Percentiles rank a stretch among this genome's conserved stretches.
Evolutionary conservation across 2,329 filamentous ascomycete species (phyloP).

Genomic region (Microsporum canis): DNA sequence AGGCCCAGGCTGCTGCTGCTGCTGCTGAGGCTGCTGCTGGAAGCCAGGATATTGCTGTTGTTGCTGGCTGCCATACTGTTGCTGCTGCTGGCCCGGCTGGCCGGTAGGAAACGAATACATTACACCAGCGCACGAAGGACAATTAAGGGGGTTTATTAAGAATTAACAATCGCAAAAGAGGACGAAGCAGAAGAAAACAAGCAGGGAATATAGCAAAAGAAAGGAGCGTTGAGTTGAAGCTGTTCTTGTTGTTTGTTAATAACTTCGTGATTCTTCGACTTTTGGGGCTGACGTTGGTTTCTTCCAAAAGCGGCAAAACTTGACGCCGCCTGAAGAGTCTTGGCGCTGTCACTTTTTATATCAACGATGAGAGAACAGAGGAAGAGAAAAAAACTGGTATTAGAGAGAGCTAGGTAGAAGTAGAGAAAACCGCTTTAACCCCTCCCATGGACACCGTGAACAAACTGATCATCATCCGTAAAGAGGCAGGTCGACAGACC

Average conservation of each 20-base stretch:
- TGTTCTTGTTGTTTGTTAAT: too few species aligned
- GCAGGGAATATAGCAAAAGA: background rate
- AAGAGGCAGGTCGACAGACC: background rate
- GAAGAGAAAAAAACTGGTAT: background rate
- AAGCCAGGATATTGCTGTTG: constrained; percentile 38
- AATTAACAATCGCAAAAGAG: background rate
- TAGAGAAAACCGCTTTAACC: background rate
- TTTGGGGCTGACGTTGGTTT: background rate
- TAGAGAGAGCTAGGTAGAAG: background rate
- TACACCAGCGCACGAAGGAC: background rate
- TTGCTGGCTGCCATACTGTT: constrained; percentile 32
- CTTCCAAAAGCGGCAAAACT: background rate
- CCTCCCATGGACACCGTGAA: background rate
- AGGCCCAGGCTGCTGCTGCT: constrained; percentile 45
- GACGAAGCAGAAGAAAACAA: background rate
- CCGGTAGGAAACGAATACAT: constrained; percentile 4
- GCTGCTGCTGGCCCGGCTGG: constrained; percentile 4
- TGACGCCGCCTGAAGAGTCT: background rate
- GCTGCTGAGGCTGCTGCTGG: constrained; percentile 37
- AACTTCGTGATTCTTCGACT: background rate
- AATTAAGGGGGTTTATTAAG: background rate
- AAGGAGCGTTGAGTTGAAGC: background rate
- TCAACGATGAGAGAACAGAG: background rate
- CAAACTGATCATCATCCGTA: background rate
- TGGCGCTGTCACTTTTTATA: background rate